A percentile compares a stretch with the other conserved stretches of the same genome.
Evolutionary conservation across 148 eudicot genomes (phyloP).

Genomic region (Cornus controversa): DNA sequence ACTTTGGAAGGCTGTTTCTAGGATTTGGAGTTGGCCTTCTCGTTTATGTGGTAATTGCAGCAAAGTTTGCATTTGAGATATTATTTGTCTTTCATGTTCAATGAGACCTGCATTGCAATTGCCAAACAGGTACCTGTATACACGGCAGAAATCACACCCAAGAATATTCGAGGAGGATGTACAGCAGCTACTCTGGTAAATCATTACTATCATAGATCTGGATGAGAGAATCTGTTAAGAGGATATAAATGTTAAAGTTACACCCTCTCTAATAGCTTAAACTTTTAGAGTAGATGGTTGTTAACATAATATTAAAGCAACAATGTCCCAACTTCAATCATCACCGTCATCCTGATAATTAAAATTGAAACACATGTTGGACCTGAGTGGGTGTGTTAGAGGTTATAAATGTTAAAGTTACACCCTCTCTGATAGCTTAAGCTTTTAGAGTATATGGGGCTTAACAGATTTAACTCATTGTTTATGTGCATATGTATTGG

Average conservation of each 20-base stretch:
- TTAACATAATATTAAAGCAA: no score
- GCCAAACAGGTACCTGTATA: constrained; percentile 43
- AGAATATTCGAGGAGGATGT: constrained; percentile 47
- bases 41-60: constrained; percentile 37
- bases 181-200: constrained; percentile 26
- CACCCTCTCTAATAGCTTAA: no score
- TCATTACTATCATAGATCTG: background rate
- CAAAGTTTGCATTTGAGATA: background rate
- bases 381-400: no score
- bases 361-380: no score
- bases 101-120: background rate
- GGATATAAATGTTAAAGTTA: no score
- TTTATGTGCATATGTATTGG: background rate
- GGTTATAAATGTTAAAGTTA: no score
- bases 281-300: no score
- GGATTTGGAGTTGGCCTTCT: constrained; percentile 43
- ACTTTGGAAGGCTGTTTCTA: constrained; percentile 44
- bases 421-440: no score
- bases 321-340: no score
- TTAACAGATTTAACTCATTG: no score
- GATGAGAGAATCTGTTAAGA: background rate
- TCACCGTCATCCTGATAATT: no score
- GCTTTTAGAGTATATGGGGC: no score
- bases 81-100: background rate
- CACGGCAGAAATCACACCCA: constrained; percentile 55